Evolutionary conservation across 306 rosid genomes (phyloP).

Genomic region (Delonix regia): DNA sequence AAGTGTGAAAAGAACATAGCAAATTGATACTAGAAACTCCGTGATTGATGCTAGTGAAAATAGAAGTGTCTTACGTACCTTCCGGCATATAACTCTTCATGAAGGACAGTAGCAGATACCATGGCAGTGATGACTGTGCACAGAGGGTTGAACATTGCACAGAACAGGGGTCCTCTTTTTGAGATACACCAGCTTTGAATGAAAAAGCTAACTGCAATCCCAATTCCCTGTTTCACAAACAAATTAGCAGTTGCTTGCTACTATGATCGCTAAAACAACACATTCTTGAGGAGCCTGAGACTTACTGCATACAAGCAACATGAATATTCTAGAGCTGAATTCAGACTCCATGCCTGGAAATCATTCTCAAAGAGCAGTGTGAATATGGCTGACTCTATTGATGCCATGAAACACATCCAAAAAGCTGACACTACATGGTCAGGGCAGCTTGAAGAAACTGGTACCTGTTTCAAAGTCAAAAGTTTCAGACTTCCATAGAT

Average conservation of each 20-base stretch:
- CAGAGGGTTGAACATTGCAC: conserved; percentile 71
- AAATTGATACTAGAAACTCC: neutral
- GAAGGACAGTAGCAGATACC: conserved; percentile 47
- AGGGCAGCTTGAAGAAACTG: conserved; percentile 63
- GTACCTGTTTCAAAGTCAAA: conserved; percentile 45
- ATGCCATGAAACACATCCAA: conserved; percentile 67
- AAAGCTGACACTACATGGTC: conserved; percentile 60
- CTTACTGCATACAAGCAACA: conserved; percentile 75
- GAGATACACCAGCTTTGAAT: conserved; percentile 73
- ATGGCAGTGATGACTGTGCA: conserved; percentile 69
- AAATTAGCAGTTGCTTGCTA: neutral
- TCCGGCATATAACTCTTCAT: conserved; percentile 62
- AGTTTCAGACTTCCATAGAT: neutral
- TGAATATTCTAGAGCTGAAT: conserved; percentile 50
- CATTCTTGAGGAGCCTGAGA: neutral
- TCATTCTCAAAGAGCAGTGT: conserved; percentile 48
- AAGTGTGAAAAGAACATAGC: too few relatives aligned
- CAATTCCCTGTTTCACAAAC: conserved; percentile 56
- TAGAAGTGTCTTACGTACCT: conserved; percentile 60
- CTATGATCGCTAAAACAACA: neutral
- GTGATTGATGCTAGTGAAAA: neutral
- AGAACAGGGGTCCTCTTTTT: conserved; percentile 65
- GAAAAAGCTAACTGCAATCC: conserved; percentile 57
- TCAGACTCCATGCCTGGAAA: conserved; percentile 50
- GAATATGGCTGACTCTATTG: conserved; percentile 49